Evolutionary conservation across 257 asterid species (phyloP).

Genomic region (Lycium ferocissimum): DNA sequence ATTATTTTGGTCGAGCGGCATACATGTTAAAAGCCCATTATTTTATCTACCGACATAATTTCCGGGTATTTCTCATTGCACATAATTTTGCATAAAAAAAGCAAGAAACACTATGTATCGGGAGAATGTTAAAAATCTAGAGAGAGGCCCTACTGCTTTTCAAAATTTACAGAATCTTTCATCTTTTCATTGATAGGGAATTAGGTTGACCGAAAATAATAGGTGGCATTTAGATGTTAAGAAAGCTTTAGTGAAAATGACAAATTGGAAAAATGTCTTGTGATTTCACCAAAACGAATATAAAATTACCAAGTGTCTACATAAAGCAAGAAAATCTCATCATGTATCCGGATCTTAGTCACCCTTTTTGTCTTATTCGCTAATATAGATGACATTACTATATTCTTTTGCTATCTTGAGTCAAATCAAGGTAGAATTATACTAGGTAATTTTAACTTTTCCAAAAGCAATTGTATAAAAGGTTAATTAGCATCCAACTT

Average conservation of each 20-base stretch:
- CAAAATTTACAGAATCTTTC: slow-evolving; percentile 14
- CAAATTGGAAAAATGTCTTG: too few relatives aligned
- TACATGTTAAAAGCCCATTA: too few relatives aligned
- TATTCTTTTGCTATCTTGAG: slow-evolving; percentile 22
- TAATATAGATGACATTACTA: slow-evolving; percentile 17
- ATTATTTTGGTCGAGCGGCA: too few relatives aligned
- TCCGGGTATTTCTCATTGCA: too few relatives aligned
- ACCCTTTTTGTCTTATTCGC: slow-evolving; percentile 43
- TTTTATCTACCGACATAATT: too few relatives aligned
- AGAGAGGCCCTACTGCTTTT: slow-evolving; percentile 7
- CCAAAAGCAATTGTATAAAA: background rate
- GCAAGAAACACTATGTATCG: background rate
- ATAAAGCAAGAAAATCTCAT: background rate
- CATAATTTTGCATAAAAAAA: background rate
- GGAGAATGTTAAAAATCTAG: background rate
- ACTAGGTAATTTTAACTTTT: background rate
- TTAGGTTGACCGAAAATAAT: background rate
- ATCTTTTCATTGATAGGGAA: slow-evolving; percentile 13
- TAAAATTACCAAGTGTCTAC: too few relatives aligned
- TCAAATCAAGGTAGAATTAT: slow-evolving; percentile 14
- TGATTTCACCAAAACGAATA: too few relatives aligned
- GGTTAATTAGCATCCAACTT: background rate
- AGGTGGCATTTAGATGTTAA: background rate
- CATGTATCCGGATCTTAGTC: slow-evolving; percentile 25
- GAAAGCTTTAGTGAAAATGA: too few relatives aligned